These are phyloP conservation scores for Copromyces sp. DNA, from an alignment of 495 filamentous ascomycete genomes.

Conservation along the genomic window DNA sequence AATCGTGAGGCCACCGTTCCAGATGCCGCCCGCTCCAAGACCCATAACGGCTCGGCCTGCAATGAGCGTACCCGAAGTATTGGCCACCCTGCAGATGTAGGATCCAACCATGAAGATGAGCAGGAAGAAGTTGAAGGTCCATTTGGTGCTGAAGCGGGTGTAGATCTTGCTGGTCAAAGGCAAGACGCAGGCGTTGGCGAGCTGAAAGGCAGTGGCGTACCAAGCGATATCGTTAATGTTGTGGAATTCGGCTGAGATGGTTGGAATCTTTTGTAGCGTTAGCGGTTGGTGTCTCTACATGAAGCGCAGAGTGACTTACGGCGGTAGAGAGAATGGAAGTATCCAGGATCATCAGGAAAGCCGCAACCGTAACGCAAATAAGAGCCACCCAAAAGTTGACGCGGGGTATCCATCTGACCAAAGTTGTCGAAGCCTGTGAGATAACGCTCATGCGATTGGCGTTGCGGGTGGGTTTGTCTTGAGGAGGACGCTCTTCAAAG, in stretches of 20 bases:
- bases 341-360: conserved; percentile 43
- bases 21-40: conserved; percentile 31
- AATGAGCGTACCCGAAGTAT: conserved; percentile 37
- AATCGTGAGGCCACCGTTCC: conserved; percentile 30
- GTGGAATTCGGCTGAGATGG: conserved; percentile 38
- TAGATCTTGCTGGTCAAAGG: conserved; percentile 45
- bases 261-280: conserved; percentile 24
- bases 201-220: conserved; percentile 43
- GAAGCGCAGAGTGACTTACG: conserved; percentile 4
- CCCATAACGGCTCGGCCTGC: conserved; percentile 47
- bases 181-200: conserved; percentile 40
- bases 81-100: conserved; percentile 40
- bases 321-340: conserved; percentile 41
- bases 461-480: not conserved
- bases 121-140: conserved; percentile 30
- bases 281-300: not conserved
- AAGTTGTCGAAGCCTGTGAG: not conserved
- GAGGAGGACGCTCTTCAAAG: not conserved
- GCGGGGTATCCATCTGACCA: not conserved
- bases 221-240: conserved; percentile 39
- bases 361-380: conserved; percentile 22
- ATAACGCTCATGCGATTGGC: not conserved
- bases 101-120: conserved; percentile 38
- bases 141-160: conserved; percentile 34
- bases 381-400: conserved; percentile 6